Base-by-base conservation (phyloP, 495 filamentous ascomycete species). In the Aspergillus incahuasiensis region DNA sequence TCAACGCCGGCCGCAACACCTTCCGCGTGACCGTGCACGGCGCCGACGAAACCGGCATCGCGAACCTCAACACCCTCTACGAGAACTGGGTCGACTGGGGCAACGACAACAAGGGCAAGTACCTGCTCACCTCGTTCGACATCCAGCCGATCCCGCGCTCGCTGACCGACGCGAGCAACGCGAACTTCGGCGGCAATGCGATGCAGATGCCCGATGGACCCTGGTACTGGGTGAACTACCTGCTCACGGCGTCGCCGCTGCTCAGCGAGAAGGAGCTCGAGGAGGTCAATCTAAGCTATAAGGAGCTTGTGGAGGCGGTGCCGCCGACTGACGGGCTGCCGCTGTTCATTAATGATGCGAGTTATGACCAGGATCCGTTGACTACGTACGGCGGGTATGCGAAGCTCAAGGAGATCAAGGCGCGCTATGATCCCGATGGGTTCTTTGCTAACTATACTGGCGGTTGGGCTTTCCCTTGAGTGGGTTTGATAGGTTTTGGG, bases 141-240 rank as follows among this genome's bases (percentile, higher is more conserved):
- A 42, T 55, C n/a, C 53, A 55, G 44, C 53, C 53, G 2, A 32
- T 55, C n/a, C 53, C 53, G 21, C 48, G 43, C 12, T 48, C 53
- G 9, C 44, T 55, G 20, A 55, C 53, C 16, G 53, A 55, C 18
- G 53, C 53, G 1, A 48, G 44, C 3, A 55, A 55, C 18, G 3
- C 35, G 1, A 30, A 49, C 20, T 32, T 48, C 15, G 53, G 53
- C 6, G 53, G 53, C 1, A 55, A 55, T 18, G 44, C 53, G 0
- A 55, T 55, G 53, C 53, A 48, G 15, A 55, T 55, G 53, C 53
- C 53, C 2, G 53, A 55, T 22, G 53, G 53, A 5, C 53, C 53
- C 3, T 55, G 44, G 44, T 55, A 42, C 35, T 55, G 53, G 53
- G 35, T 55, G 5, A 55, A 55, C 15, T 55, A 48, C 18, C 53